Conservation (phyloP, 106 monocot species). For the Platanthera zijinensis region DNA sequence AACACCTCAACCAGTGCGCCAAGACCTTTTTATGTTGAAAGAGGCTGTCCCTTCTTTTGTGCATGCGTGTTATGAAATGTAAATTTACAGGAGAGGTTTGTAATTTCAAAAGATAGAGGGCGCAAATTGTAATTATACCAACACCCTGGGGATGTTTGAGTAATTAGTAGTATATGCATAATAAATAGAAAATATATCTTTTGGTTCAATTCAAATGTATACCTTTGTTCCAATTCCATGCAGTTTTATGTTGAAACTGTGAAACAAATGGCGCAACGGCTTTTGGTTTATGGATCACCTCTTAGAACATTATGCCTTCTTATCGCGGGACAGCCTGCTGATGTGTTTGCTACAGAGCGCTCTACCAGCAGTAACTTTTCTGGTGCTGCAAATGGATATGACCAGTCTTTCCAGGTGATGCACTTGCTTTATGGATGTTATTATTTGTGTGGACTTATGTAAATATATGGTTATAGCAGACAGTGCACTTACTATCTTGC, state of each 20-base stretch:
- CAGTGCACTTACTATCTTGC: background rate
- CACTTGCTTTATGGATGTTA: background rate
- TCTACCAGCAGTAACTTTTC: conserved; percentile 12
- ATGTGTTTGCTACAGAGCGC: conserved; percentile 58
- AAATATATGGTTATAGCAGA: background rate
- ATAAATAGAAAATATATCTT: background rate
- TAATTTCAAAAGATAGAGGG: too few species aligned
- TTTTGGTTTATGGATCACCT: conserved; percentile 80
- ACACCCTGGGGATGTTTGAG: too few species aligned
- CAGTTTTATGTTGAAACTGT: conserved; percentile 95
- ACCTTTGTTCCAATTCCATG: conserved; percentile 5
- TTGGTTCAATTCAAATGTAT: background rate
- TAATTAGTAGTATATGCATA: too few species aligned
- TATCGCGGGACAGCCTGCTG: conserved; percentile 90
- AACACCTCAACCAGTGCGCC: too few species aligned
- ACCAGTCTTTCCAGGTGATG: conserved; percentile 40
- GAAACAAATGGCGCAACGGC: conserved; percentile 81
- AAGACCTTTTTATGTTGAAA: too few species aligned
- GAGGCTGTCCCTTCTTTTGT: too few species aligned
- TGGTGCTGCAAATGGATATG: conserved; percentile 19
- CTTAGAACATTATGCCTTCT: conserved; percentile 83
- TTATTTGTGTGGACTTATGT: background rate
- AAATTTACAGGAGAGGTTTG: too few species aligned
- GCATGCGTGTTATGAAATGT: too few species aligned
- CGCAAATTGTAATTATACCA: too few species aligned